These are phyloP conservation scores for Dacryopinax primogenitus DNA, from an alignment of 768 basidiomycete species.

Conservation along the genomic window DNA sequence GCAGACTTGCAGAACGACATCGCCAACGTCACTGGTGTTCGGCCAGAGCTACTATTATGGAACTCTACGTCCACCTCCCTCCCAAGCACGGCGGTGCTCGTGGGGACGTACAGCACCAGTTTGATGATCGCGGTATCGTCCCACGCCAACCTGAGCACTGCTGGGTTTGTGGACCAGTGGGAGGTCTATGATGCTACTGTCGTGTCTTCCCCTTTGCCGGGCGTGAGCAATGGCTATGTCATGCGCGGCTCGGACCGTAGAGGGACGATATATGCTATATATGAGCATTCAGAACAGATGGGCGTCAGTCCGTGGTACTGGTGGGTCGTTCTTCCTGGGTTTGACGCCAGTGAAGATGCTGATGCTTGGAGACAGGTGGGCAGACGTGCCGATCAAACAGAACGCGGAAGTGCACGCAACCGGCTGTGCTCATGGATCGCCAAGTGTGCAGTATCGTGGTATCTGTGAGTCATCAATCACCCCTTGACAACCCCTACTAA, in stretches of 20 bases:
- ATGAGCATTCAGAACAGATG: constrained; percentile 58
- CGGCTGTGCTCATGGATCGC: constrained; percentile 42
- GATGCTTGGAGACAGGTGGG: constrained; percentile 45
- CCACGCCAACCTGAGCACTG: constrained; percentile 42
- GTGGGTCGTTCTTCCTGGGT: not conserved
- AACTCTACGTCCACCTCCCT: constrained; percentile 21
- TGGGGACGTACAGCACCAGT: constrained; percentile 51
- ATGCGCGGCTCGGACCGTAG: constrained; percentile 57
- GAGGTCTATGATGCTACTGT: constrained; percentile 45
- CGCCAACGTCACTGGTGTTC: constrained; percentile 43
- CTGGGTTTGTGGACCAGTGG: constrained; percentile 50
- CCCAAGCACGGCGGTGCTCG: constrained; percentile 39
- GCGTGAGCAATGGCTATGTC: constrained; percentile 48
- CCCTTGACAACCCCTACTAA: not conserved
- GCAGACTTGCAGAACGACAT: constrained; percentile 50
- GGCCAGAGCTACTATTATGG: constrained; percentile 38
- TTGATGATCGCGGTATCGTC: constrained; percentile 42
- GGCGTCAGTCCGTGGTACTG: constrained; percentile 28
- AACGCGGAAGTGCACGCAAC: constrained; percentile 36
- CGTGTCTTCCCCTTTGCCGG: constrained; percentile 44
- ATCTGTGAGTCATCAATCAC: constrained; percentile 27
- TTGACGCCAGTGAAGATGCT: not conserved
- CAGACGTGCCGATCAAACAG: constrained; percentile 49
- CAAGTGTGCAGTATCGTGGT: constrained; percentile 57
- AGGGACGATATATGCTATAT: constrained; percentile 52